phyloP scores from a whole-genome alignment of 345 rosid species.

The Populus deltoides region DNA sequence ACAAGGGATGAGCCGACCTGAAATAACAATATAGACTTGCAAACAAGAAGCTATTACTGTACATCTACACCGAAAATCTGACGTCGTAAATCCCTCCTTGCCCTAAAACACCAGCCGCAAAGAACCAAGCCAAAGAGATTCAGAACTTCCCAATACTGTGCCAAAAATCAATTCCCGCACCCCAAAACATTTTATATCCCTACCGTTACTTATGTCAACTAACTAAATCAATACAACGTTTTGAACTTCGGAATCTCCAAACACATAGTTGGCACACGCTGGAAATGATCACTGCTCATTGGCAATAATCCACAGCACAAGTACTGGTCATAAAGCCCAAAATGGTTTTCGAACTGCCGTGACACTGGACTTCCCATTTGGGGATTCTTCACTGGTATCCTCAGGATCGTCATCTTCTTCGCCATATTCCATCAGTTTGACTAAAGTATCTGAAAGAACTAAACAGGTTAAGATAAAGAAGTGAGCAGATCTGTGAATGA shows the following conservation, averaged over 20 bases:
- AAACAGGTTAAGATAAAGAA: neutral
- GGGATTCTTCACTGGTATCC: constrained; percentile 34
- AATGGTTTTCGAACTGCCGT: constrained; percentile 47
- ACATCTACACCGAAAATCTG: neutral
- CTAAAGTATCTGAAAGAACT: constrained; percentile 63
- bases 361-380: constrained; percentile 12
- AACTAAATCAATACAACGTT: neutral
- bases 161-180: no score
- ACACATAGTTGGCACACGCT: neutral
- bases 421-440: constrained; percentile 79
- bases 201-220: no score
- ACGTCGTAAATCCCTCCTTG: neutral
- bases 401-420: constrained; percentile 66
- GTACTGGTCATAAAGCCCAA: constrained; percentile 50
- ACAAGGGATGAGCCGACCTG: neutral
- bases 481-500: neutral
- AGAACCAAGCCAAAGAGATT: neutral
- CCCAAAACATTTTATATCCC: neutral
- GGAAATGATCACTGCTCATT: neutral
- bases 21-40: neutral
- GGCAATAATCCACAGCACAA: neutral
- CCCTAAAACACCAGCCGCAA: neutral
- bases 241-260: neutral
- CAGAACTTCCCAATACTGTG: neutral
- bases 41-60: neutral